A percentile compares a stretch with the other conserved stretches of the same genome.
Conservation (phyloP, 208 protist genomes). For the Zelonia costaricensis region DNA sequence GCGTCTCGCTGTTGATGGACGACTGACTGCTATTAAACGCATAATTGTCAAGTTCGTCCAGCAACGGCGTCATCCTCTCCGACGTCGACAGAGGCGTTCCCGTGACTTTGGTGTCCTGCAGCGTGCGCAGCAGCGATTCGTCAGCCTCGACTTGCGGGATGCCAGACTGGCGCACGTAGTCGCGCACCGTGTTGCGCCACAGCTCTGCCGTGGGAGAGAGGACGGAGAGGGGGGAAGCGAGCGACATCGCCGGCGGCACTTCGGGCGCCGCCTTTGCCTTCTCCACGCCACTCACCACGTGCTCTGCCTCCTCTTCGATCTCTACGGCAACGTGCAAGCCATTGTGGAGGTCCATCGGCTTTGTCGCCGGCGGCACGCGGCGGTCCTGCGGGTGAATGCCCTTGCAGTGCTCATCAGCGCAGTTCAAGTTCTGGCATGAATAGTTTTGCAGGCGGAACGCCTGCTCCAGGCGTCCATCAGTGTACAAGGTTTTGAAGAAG, state of each 20-base stretch:
- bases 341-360: conserved; percentile 81
- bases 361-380: conserved; percentile 50
- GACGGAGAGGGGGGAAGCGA: conserved; percentile 36
- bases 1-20: conserved; percentile 47
- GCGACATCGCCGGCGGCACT: conserved; percentile 23
- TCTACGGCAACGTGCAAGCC: conserved; percentile 45
- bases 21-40: conserved; percentile 70
- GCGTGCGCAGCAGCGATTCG: conserved; percentile 70
- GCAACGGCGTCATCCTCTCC: conserved; percentile 74
- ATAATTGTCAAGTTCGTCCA: conserved; percentile 76
- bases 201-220: conserved; percentile 72
- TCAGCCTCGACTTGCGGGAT: conserved; percentile 80
- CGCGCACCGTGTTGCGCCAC: conserved; percentile 78
- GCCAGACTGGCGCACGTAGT: conserved; percentile 81
- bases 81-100: conserved; percentile 64
- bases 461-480: conserved; percentile 78
- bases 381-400: conserved; percentile 80
- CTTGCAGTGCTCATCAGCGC: conserved; percentile 73
- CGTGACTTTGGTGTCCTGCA: conserved; percentile 72
- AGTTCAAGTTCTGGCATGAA: conserved; percentile 58
- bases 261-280: conserved; percentile 25
- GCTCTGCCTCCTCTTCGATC: conserved; percentile 70
- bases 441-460: conserved; percentile 71
- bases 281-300: conserved; percentile 49
- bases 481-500: conserved; percentile 90